A percentile compares a stretch with the other conserved stretches of the same genome.
phyloP scores from a whole-genome alignment of 345 rosid genomes.

The Ailanthus altissimus region DNA sequence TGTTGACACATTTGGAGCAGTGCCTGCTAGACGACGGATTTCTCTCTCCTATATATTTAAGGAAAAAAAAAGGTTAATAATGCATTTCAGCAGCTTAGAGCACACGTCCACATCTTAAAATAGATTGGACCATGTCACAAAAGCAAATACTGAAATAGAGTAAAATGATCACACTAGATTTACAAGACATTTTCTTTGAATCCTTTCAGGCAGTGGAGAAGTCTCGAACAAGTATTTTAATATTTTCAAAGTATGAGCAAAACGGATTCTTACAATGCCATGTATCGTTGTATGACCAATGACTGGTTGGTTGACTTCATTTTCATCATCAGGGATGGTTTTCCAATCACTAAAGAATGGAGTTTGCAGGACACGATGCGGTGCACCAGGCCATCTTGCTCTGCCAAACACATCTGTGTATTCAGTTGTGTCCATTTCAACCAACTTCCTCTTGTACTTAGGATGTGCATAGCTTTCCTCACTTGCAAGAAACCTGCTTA shows the following conservation, averaged over 20 bases:
- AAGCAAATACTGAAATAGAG: too few relatives aligned
- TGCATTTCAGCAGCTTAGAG: constrained; percentile 10
- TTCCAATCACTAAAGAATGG: constrained; percentile 71
- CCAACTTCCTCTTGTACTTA: constrained; percentile 65
- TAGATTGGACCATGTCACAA: background rate
- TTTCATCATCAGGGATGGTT: constrained; percentile 50
- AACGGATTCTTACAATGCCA: constrained; percentile 50
- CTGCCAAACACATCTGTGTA: constrained; percentile 77
- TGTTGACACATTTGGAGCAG: constrained; percentile 67
- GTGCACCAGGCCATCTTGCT: constrained; percentile 88
- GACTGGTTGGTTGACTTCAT: constrained; percentile 70
- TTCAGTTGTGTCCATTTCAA: constrained; percentile 65
- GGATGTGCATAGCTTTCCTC: constrained; percentile 88
- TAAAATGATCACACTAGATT: too few relatives aligned
- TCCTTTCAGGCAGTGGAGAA: too few relatives aligned
- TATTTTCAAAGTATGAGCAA: background rate
- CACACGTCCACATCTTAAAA: background rate
- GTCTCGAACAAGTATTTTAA: too few relatives aligned
- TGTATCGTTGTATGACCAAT: constrained; percentile 69
- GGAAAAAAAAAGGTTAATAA: background rate
- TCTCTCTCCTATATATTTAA: constrained; percentile 73
- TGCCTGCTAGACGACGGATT: constrained; percentile 61
- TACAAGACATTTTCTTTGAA: too few relatives aligned
- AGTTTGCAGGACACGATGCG: constrained; percentile 68
- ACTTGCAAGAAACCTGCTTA: constrained; percentile 74